phyloP scores from a whole-genome alignment of 352 stramenopile genomes.

The Globisporangium abappressorium region DNA sequence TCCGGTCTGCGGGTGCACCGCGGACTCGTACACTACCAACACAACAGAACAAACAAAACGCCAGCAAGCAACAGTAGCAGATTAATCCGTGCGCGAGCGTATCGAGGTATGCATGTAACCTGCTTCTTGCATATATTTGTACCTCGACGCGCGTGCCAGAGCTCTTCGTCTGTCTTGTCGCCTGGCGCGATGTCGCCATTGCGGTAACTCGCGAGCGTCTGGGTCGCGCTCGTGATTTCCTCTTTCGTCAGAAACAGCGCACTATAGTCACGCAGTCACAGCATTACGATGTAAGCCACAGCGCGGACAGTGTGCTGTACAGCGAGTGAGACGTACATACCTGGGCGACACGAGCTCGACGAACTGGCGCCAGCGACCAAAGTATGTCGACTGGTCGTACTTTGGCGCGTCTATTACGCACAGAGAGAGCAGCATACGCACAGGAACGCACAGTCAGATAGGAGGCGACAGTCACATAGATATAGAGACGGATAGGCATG shows the following conservation, averaged over 20 bases:
- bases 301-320: neutral
- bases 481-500: no score
- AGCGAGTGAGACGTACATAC: slow-evolving; percentile 15
- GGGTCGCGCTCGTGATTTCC: slow-evolving; percentile 55
- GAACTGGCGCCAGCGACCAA: slow-evolving; percentile 81
- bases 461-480: neutral
- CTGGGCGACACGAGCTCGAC: slow-evolving; percentile 78
- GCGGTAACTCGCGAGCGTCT: slow-evolving; percentile 56
- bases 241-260: slow-evolving; percentile 66
- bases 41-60: neutral
- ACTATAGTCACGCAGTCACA: slow-evolving; percentile 21
- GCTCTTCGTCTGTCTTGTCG: slow-evolving; percentile 56
- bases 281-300: neutral
- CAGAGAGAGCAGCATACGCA: neutral
- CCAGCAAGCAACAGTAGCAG: neutral
- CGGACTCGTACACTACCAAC: slow-evolving; percentile 62
- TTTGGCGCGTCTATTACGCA: slow-evolving; percentile 50
- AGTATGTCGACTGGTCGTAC: slow-evolving; percentile 87
- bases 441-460: neutral
- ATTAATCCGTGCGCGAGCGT: neutral
- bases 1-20: slow-evolving; percentile 80
- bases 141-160: slow-evolving; percentile 77
- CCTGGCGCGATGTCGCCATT: slow-evolving; percentile 39
- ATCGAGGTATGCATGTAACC: neutral
- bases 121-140: neutral